These are phyloP conservation scores for Sporothrix sp. DNA, from an alignment of 2,329 filamentous ascomycete species.

Conservation along the genomic window DNA sequence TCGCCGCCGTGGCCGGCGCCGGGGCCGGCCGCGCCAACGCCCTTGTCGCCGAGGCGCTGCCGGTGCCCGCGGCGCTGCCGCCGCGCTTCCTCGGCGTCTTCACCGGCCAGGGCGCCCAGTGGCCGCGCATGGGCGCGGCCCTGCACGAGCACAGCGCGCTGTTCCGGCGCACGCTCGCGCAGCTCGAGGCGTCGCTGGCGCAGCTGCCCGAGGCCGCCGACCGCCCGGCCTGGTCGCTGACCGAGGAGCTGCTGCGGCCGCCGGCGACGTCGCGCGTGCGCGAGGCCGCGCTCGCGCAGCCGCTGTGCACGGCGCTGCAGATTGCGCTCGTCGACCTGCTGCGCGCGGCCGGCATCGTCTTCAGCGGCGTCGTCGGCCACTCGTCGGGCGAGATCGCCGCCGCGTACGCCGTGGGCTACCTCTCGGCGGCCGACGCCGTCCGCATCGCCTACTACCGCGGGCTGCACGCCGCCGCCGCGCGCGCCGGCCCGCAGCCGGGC, in stretches of 20 bases:
- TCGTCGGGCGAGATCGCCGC: slow-evolving; percentile 37
- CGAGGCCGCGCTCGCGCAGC: slow-evolving; percentile 35
- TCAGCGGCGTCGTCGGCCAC: slow-evolving; percentile 30
- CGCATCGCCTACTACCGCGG: slow-evolving; percentile 34
- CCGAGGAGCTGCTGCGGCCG: slow-evolving; percentile 10
- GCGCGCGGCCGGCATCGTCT: slow-evolving; percentile 20
- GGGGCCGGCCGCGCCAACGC: background rate
- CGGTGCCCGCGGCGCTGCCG: slow-evolving; percentile 1
- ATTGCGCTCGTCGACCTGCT: slow-evolving; percentile 30
- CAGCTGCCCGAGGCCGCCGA: slow-evolving; percentile 5
- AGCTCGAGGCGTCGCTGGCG: slow-evolving; percentile 12
- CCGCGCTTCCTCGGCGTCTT: slow-evolving; percentile 13
- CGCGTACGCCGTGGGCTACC: slow-evolving; percentile 31
- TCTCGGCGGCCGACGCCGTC: slow-evolving; percentile 30
- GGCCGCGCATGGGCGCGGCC: slow-evolving; percentile 25
- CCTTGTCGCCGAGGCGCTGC: slow-evolving; percentile 6
- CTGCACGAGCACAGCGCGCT: slow-evolving; percentile 16
- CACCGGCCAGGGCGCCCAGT: slow-evolving; percentile 17
- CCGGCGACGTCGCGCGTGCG: slow-evolving; percentile 14
- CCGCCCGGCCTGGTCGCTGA: slow-evolving; percentile 16
- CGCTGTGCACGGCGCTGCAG: slow-evolving; percentile 45
- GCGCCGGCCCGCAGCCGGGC: slow-evolving; percentile 17
- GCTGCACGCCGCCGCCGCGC: slow-evolving; percentile 22
- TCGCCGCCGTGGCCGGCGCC: slow-evolving; percentile 22
- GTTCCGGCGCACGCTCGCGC: slow-evolving; percentile 3